These are phyloP conservation scores for Pleurotus salmoneostramineus DNA, from an alignment of 768 basidiomycete genomes.

Conservation along the genomic window DNA sequence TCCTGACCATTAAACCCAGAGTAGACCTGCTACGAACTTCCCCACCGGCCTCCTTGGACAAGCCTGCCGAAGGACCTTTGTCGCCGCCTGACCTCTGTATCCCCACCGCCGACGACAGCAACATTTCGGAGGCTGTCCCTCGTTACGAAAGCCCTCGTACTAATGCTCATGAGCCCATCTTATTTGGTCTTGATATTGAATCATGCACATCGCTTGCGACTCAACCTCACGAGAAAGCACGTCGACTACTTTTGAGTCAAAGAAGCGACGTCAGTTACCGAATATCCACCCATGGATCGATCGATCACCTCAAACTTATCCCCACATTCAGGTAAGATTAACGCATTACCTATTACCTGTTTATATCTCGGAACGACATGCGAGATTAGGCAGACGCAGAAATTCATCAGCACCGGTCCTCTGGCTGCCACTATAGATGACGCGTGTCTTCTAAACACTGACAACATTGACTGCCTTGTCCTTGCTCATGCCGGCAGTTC, in stretches of 20 bases:
- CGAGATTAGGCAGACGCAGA: neutral
- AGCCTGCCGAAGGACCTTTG: no score
- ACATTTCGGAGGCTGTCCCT: no score
- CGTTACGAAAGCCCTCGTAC: no score
- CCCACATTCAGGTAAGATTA: constrained; percentile 16
- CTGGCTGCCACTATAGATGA: constrained; percentile 28
- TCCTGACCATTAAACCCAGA: neutral
- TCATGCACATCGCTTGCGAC: constrained; percentile 14
- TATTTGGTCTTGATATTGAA: constrained; percentile 10
- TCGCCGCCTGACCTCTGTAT: no score
- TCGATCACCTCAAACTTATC: constrained; percentile 24
- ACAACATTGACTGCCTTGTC: constrained; percentile 21
- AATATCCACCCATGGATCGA: constrained; percentile 35
- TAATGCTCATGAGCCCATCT: neutral
- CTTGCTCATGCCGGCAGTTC: constrained; percentile 35
- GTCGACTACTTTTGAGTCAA: constrained; percentile 26
- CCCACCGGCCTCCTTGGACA: neutral
- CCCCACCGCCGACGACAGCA: no score
- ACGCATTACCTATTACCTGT: constrained; percentile 1
- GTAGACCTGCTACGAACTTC: neutral
- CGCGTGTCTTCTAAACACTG: constrained; percentile 29
- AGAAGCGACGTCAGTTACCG: constrained; percentile 15
- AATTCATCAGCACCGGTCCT: neutral
- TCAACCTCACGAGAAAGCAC: constrained; percentile 30
- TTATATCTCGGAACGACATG: neutral